Evolutionary conservation across 768 basidiomycete species (phyloP).

Genomic region (Tricholoma matsutake): DNA sequence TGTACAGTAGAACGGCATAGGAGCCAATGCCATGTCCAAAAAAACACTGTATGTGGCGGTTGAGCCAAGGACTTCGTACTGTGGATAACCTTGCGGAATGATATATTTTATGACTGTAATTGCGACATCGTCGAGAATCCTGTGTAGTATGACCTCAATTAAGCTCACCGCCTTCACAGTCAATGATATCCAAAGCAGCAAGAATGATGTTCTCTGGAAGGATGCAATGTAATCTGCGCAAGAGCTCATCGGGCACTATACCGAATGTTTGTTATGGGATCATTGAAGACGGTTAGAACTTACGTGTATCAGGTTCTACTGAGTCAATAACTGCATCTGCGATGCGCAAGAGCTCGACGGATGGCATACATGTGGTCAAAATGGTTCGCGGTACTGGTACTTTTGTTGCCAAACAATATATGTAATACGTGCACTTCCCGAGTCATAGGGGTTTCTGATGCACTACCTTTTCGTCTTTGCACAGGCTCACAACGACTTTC

Average conservation of each 20-base stretch:
- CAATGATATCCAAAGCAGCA: slow-evolving; percentile 76
- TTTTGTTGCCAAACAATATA: too few relatives aligned
- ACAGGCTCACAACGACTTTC: slow-evolving; percentile 77
- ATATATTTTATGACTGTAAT: slow-evolving; percentile 57
- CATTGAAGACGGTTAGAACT: not conserved
- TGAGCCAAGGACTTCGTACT: slow-evolving; percentile 70
- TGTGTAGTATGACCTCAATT: not conserved
- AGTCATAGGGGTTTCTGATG: not conserved
- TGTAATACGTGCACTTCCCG: too few relatives aligned
- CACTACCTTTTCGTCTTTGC: slow-evolving; percentile 70
- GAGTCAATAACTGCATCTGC: slow-evolving; percentile 29
- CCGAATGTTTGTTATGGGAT: not conserved
- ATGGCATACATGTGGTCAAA: slow-evolving; percentile 17
- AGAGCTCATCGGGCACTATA: slow-evolving; percentile 46
- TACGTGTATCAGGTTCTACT: slow-evolving; percentile 32
- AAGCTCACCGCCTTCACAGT: slow-evolving; percentile 59
- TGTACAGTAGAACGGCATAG: slow-evolving; percentile 58
- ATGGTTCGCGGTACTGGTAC: too few relatives aligned
- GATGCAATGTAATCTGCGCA: slow-evolving; percentile 54
- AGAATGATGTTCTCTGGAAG: slow-evolving; percentile 63
- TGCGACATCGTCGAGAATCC: not conserved
- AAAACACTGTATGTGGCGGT: slow-evolving; percentile 59
- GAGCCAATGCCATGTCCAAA: slow-evolving; percentile 38
- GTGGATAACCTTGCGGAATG: slow-evolving; percentile 52
- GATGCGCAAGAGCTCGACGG: slow-evolving; percentile 19